Evolutionary conservation across 2,329 filamentous ascomycete species (phyloP).

Genomic region (Aureobasidium sp.): DNA sequence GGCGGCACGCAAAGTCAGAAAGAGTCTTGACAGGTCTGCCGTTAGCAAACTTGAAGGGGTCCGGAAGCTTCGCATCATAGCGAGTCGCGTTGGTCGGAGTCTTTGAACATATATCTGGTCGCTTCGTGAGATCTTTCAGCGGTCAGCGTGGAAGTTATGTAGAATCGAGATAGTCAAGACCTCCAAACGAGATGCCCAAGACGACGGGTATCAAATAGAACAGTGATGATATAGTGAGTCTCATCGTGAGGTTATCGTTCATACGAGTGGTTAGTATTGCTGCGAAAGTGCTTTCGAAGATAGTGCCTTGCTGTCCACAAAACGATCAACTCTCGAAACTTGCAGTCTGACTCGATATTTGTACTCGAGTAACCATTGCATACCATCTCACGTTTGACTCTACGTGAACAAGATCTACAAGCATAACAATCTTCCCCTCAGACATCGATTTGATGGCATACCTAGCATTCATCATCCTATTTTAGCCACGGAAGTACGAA

Average conservation of each 20-base stretch:
- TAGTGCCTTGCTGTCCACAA: background rate
- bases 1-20: conserved; percentile 28
- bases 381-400: background rate
- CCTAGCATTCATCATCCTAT: too few species aligned
- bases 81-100: background rate
- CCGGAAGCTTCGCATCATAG: conserved; percentile 19
- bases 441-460: background rate
- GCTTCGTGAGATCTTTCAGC: background rate
- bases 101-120: background rate
- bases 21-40: conserved; percentile 27
- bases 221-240: background rate
- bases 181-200: background rate
- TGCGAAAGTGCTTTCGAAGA: too few species aligned
- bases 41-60: conserved; percentile 31
- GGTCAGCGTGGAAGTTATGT: background rate
- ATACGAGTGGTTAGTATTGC: too few species aligned
- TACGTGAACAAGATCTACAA: background rate
- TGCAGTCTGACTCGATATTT: too few species aligned
- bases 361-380: background rate
- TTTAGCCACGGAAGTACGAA: background rate
- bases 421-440: background rate
- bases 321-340: too few species aligned
- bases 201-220: background rate
- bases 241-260: background rate
- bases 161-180: too few species aligned